phyloP scores from a whole-genome alignment of 2,329 filamentous ascomycete genomes.

The Pezicula neosporulosa region DNA sequence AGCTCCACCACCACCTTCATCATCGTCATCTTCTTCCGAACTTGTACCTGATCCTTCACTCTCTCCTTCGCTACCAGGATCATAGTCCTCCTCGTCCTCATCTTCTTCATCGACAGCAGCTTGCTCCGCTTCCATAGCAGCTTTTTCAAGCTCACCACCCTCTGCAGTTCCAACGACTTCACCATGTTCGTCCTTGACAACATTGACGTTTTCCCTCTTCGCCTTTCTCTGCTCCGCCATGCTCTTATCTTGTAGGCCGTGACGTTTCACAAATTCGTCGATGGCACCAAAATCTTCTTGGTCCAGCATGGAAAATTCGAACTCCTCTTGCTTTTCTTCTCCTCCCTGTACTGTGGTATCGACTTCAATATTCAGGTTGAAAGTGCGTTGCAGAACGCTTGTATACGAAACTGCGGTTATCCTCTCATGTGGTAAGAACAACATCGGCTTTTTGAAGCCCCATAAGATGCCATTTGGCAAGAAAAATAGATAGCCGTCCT shows the following conservation, averaged over 20 bases:
- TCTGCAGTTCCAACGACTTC: constrained; percentile 36
- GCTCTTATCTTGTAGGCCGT: constrained; percentile 62
- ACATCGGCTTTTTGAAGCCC: constrained; percentile 67
- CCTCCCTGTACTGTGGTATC: constrained; percentile 37
- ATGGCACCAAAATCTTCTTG: constrained; percentile 65
- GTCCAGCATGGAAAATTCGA: constrained; percentile 68
- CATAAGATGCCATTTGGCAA: constrained; percentile 64
- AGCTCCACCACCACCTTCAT: constrained; percentile 34
- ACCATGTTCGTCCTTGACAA: constrained; percentile 36
- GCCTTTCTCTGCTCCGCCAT: constrained; percentile 67
- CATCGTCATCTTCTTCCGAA: constrained; percentile 42
- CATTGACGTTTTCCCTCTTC: constrained; percentile 57
- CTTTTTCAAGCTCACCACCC: constrained; percentile 28
- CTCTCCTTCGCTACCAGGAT: constrained; percentile 50
- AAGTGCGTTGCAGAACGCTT: constrained; percentile 64
- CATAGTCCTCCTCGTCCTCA: constrained; percentile 65
- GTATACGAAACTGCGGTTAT: constrained; percentile 65
- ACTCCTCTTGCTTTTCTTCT: constrained; percentile 49
- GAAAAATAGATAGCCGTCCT: constrained; percentile 67
- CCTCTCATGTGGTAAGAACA: constrained; percentile 59
- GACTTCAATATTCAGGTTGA: constrained; percentile 64
- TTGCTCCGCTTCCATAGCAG: constrained; percentile 31
- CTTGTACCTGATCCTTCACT: constrained; percentile 53
- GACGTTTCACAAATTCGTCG: constrained; percentile 58
- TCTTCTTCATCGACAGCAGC: constrained; percentile 54